phyloP scores from a whole-genome alignment of 83 land plant genomes.

The Thuja plicata region DNA sequence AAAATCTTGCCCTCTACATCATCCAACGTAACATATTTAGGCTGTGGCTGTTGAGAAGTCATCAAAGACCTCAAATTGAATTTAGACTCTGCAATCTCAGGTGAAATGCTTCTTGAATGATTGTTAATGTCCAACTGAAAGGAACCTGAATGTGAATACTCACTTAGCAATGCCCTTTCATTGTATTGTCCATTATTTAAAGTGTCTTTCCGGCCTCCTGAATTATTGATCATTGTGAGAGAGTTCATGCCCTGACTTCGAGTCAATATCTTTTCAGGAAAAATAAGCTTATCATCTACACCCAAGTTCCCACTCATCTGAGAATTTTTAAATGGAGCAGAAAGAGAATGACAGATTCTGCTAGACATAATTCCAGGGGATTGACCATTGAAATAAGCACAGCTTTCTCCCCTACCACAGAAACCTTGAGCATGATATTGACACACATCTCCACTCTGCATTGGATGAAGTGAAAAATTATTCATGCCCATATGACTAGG shows the following conservation, averaged over 20 bases:
- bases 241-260: conserved; percentile 24
- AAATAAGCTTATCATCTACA: conserved; percentile 18
- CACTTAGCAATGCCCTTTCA: conserved; percentile 16
- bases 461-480: neutral
- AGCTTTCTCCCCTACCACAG: conserved; percentile 17
- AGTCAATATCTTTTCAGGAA: conserved; percentile 42
- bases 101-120: conserved; percentile 3
- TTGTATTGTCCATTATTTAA: conserved; percentile 16
- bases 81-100: conserved; percentile 15
- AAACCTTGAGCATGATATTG: conserved; percentile 22
- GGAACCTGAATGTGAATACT: conserved; percentile 2
- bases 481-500: neutral
- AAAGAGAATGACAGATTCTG: conserved; percentile 3
- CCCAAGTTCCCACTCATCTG: conserved; percentile 1
- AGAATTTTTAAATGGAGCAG: neutral
- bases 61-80: neutral
- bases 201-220: conserved; percentile 8
- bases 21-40: conserved; percentile 23
- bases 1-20: conserved; percentile 40
- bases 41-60: conserved; percentile 12
- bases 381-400: conserved; percentile 16
- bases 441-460: conserved; percentile 12
- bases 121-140: conserved; percentile 13
- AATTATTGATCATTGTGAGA: conserved; percentile 14
- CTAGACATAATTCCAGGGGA: neutral